A percentile compares a stretch with the other conserved stretches of the same genome.
phyloP scores from a whole-genome alignment of 2,329 filamentous ascomycete genomes.

The Colletotrichum kahawae region DNA sequence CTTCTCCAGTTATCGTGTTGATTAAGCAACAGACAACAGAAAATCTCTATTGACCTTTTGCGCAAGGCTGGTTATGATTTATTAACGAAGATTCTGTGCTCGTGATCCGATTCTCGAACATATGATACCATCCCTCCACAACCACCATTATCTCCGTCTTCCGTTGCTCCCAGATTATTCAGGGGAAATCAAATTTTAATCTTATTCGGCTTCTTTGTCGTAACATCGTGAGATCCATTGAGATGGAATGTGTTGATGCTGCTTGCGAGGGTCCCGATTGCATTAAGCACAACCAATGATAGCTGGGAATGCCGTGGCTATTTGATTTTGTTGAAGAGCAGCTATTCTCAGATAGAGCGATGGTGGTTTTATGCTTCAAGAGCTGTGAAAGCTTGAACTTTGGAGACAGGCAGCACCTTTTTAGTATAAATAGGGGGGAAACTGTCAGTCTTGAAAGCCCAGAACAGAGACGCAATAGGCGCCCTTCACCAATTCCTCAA shows the following conservation, averaged over 20 bases:
- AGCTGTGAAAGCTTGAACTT: not conserved
- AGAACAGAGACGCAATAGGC: not conserved
- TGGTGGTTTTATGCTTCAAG: not conserved
- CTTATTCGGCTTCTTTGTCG: not conserved
- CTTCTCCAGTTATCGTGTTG: not conserved
- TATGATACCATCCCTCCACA: not conserved
- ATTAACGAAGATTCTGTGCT: accelerated
- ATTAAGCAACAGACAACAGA: too few relatives aligned
- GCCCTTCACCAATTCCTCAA: not conserved
- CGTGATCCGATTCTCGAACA: not conserved
- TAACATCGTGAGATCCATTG: too few relatives aligned
- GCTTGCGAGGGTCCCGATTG: too few relatives aligned
- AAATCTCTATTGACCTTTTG: too few relatives aligned
- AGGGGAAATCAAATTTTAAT: not conserved
- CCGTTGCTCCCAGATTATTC: not conserved
- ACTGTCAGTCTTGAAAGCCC: not conserved
- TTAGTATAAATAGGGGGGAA: not conserved
- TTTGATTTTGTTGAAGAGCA: not conserved
- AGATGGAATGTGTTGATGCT: too few relatives aligned
- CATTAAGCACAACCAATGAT: too few relatives aligned
- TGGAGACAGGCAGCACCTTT: accelerated
- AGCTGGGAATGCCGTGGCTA: too few relatives aligned
- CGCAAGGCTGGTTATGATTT: not conserved
- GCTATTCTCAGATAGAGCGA: not conserved
- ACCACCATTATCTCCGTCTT: not conserved